phyloP scores from a whole-genome alignment of 306 rosid species.

The Abrus pulchellus region DNA sequence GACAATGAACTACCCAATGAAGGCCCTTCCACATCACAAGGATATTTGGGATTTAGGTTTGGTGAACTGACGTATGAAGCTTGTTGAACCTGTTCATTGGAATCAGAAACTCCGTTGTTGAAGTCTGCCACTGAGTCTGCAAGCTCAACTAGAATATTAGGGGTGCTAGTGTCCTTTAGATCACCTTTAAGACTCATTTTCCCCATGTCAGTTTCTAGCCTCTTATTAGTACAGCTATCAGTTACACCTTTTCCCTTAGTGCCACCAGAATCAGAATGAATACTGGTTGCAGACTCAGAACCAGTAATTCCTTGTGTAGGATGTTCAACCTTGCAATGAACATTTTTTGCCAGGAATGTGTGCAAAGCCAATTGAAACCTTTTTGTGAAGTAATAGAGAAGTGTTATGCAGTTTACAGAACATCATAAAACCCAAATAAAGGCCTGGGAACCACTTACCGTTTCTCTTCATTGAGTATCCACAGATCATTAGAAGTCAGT shows the following conservation, averaged over 20 bases:
- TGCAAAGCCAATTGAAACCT: constrained; percentile 92
- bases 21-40: constrained; percentile 75
- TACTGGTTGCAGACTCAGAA: constrained; percentile 64
- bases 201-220: constrained; percentile 74
- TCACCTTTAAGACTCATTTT: constrained; percentile 64
- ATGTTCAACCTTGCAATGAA: constrained; percentile 76
- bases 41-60: constrained; percentile 67
- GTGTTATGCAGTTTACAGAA: constrained; percentile 41
- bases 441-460: constrained; percentile 61
- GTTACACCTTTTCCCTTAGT: constrained; percentile 60
- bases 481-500: constrained; percentile 85
- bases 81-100: constrained; percentile 67
- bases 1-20: constrained; percentile 62
- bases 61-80: constrained; percentile 58
- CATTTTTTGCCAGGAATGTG: constrained; percentile 75
- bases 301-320: constrained; percentile 69
- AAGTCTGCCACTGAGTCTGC: constrained; percentile 72
- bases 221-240: constrained; percentile 59
- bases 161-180: constrained; percentile 60
- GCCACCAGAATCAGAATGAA: constrained; percentile 63
- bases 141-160: constrained; percentile 71
- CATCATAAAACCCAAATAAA: constrained; percentile 49
- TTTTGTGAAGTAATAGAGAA: constrained; percentile 40
- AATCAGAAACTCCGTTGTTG: constrained; percentile 61
- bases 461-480: constrained; percentile 92